Percentiles rank a stretch among this genome's conserved stretches.
phyloP scores from a whole-genome alignment of 2,329 filamentous ascomycete species.

The Clonostachys solani region DNA sequence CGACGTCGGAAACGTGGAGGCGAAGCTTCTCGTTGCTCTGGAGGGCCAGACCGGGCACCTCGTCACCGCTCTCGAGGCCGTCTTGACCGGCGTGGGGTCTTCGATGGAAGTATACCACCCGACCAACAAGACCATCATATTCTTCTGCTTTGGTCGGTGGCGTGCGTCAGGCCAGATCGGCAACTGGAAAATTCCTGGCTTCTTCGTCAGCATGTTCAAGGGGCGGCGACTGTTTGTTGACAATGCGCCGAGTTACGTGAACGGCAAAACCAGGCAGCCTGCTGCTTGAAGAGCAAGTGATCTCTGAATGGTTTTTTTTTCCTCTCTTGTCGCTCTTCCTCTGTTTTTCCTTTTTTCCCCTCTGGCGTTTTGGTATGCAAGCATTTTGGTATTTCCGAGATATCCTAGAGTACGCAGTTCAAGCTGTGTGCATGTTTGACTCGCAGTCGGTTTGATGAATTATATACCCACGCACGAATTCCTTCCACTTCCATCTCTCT shows the following conservation, averaged over 20 bases:
- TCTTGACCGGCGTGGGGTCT: slow-evolving; percentile 7
- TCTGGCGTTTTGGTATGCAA: too few species aligned
- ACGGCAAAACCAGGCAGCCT: too few species aligned
- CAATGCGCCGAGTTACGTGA: slow-evolving; percentile 15
- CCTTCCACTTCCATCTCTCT: too few species aligned
- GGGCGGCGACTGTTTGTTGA: slow-evolving; percentile 24
- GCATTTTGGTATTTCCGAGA: too few species aligned
- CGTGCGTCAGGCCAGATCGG: slow-evolving; percentile 23
- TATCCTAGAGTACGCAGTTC: too few species aligned
- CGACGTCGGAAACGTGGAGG: slow-evolving; percentile 37
- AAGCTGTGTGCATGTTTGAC: too few species aligned
- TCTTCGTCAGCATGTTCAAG: slow-evolving; percentile 24
- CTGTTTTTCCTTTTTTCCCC: too few species aligned
- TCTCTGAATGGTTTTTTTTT: too few species aligned
- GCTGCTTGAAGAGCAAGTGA: too few species aligned
- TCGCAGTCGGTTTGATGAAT: too few species aligned
- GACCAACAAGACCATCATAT: slow-evolving; percentile 33
- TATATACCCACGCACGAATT: too few species aligned
- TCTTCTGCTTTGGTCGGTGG: slow-evolving; percentile 17
- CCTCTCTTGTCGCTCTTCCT: too few species aligned
- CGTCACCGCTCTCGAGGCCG: slow-evolving; percentile 21
- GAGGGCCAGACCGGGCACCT: slow-evolving; percentile 24
- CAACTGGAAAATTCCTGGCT: slow-evolving; percentile 22
- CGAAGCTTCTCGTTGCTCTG: slow-evolving; percentile 25
- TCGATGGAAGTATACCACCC: background rate